Evolutionary conservation across 371 early-diverging fungal genomes (phyloP).

Genomic region (Gilbertella persicaria): DNA sequence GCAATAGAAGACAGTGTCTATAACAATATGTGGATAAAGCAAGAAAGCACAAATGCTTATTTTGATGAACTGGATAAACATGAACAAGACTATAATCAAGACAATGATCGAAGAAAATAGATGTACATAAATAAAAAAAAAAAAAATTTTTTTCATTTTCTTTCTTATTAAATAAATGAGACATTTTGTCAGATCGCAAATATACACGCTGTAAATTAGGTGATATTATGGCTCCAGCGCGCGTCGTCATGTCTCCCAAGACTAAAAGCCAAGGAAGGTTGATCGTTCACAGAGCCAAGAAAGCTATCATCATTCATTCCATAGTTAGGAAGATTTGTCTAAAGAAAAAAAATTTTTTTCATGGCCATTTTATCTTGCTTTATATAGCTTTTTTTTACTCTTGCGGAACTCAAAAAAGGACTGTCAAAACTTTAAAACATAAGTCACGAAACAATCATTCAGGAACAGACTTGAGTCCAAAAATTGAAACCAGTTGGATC

Average conservation of each 20-base stretch:
- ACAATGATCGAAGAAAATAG: too few relatives aligned
- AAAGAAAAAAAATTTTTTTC: slow-evolving; percentile 6
- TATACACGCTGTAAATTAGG: slow-evolving; percentile 14
- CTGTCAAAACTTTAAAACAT: too few relatives aligned
- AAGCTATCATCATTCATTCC: slow-evolving; percentile 23
- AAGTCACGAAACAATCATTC: too few relatives aligned
- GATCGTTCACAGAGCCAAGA: slow-evolving; percentile 13
- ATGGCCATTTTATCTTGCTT: slow-evolving; percentile 1
- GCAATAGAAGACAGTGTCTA: slow-evolving; percentile 67
- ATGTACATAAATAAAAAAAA: too few relatives aligned
- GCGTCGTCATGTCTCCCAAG: slow-evolving; percentile 17
- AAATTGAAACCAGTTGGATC: too few relatives aligned
- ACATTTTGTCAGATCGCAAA: slow-evolving; percentile 16
- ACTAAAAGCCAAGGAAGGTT: slow-evolving; percentile 9
- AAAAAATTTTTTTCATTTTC: not conserved
- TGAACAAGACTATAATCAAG: slow-evolving; percentile 17
- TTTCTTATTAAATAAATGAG: not conserved
- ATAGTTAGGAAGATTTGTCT: slow-evolving; percentile 22
- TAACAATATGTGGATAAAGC: slow-evolving; percentile 84
- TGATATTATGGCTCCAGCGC: slow-evolving; percentile 12
- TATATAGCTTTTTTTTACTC: too few relatives aligned
- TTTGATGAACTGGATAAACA: slow-evolving; percentile 24
- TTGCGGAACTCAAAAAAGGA: too few relatives aligned
- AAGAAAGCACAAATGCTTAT: slow-evolving; percentile 45
- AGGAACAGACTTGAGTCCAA: too few relatives aligned